phyloP scores from a whole-genome alignment of 176 grass and related monocot genomes.

The Tuctoria greenei region DNA sequence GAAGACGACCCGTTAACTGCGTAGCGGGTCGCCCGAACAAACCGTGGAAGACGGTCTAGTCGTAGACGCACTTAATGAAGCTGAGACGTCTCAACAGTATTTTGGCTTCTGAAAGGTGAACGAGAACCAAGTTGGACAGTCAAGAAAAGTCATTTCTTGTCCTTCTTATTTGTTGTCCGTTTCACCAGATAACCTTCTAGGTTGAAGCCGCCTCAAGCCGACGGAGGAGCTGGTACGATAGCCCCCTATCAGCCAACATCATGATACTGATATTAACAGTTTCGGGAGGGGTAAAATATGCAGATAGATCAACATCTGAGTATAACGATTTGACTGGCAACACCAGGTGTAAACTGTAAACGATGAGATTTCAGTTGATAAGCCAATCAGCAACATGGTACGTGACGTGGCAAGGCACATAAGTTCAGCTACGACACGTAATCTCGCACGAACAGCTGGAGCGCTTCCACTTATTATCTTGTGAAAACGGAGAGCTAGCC shows the following conservation, averaged over 20 bases:
- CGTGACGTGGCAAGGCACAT: constrained; percentile 27
- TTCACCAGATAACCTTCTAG: no score
- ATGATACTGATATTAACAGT: constrained; percentile 1
- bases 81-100: no score
- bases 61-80: no score
- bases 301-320: background rate
- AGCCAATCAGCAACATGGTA: constrained; percentile 12
- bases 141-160: no score
- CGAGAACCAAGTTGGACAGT: no score
- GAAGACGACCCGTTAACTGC: background rate
- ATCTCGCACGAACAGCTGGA: background rate
- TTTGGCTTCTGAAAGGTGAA: no score
- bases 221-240: no score
- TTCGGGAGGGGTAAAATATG: background rate
- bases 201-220: no score
- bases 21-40: background rate
- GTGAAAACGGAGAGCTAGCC: background rate
- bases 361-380: constrained; percentile 25
- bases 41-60: no score
- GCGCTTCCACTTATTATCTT: constrained; percentile 11
- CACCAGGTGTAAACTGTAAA: background rate
- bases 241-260: no score
- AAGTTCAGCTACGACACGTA: constrained; percentile 9
- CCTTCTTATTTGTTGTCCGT: no score
- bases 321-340: background rate